phyloP scores from a whole-genome alignment of 2,329 filamentous ascomycete species.

The Colletotrichum caudatum region DNA sequence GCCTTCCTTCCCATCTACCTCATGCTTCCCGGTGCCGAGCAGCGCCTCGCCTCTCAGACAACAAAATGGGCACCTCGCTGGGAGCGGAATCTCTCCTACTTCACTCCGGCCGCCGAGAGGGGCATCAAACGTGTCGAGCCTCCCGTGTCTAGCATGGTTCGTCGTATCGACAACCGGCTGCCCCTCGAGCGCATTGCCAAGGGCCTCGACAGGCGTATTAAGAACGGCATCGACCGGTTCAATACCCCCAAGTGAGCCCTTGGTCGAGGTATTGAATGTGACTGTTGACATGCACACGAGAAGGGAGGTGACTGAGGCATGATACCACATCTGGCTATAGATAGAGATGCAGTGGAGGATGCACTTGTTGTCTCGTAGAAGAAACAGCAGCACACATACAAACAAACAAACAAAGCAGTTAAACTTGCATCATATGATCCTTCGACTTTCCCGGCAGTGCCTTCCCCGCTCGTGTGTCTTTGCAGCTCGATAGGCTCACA shows the following conservation, averaged over 20 bases:
- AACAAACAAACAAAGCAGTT: conserved; percentile 25
- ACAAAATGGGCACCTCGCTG: conserved; percentile 70
- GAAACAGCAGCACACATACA: not conserved
- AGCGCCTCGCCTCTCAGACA: conserved; percentile 66
- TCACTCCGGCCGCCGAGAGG: conserved; percentile 60
- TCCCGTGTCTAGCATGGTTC: conserved; percentile 58
- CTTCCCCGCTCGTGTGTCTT: not conserved
- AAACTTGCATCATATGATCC: not conserved
- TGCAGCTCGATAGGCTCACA: not conserved
- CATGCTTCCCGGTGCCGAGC: conserved; percentile 67
- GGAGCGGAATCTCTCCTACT: conserved; percentile 69
- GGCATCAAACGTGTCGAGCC: conserved; percentile 65
- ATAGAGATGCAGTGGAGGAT: conserved; percentile 32
- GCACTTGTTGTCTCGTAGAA: conserved; percentile 27
- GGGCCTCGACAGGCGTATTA: conserved; percentile 61
- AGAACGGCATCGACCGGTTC: conserved; percentile 56
- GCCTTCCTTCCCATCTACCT: conserved; percentile 69
- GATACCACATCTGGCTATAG: conserved; percentile 31
- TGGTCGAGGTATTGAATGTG: not conserved
- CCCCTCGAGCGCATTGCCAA: conserved; percentile 65
- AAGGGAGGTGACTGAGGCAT: not conserved
- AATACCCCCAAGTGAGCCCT: conserved; percentile 31
- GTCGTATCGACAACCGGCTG: conserved; percentile 60
- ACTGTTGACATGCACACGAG: not conserved
- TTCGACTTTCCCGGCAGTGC: not conserved